Evolutionary conservation across 176 grass and related monocot genomes (phyloP).

Genomic region (Carex cristatella): DNA sequence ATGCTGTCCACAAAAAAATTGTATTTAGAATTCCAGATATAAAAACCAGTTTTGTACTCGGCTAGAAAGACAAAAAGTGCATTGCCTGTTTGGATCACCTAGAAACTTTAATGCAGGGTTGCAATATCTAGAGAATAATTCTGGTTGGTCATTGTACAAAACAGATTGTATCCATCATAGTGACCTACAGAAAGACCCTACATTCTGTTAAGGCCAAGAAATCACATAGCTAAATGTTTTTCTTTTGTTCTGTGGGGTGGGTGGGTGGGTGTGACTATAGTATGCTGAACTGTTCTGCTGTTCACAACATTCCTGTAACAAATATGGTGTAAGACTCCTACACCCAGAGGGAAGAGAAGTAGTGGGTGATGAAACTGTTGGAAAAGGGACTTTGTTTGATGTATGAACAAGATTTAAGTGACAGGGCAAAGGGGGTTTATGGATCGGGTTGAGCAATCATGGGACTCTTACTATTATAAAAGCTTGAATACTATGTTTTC

Average conservation of each 20-base stretch:
- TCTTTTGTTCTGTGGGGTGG: no score
- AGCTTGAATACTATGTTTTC: no score
- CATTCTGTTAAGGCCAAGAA: neutral
- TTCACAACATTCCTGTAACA: neutral
- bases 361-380: no score
- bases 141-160: neutral
- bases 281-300: neutral
- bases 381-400: no score
- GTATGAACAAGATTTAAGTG: no score
- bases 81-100: conserved; percentile 1
- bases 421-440: no score
- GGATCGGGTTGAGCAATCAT: no score
- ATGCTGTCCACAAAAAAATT: conserved; percentile 41
- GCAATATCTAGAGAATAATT: neutral
- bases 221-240: neutral
- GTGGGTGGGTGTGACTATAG: neutral
- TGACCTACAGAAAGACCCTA: neutral
- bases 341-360: no score
- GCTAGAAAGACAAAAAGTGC: neutral
- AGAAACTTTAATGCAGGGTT: neutral
- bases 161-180: neutral
- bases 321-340: no score
- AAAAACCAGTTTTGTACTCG: neutral
- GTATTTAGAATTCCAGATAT: neutral
- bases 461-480: no score